A percentile compares a stretch with the other conserved stretches of the same genome.
Conservation (phyloP, 441 rosid species). For the Pelargonium exstipulatum region DNA sequence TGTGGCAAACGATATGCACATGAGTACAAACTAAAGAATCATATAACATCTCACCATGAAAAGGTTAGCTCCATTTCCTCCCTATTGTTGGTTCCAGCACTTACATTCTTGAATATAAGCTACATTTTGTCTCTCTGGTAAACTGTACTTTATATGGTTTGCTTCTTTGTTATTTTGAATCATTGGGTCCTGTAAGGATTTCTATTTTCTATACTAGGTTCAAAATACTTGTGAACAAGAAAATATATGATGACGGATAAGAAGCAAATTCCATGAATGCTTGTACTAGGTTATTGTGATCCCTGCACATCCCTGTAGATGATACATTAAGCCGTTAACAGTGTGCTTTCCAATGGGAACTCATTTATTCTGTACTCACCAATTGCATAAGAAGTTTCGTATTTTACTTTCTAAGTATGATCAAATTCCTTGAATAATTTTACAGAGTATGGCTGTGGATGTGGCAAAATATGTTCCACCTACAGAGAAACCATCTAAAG, state of each 20-base stretch:
- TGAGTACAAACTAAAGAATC: constrained; percentile 95
- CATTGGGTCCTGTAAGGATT: background rate
- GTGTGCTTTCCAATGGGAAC: too few relatives aligned
- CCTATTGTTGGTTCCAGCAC: background rate
- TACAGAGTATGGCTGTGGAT: constrained; percentile 51
- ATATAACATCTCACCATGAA: constrained; percentile 71
- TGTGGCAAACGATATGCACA: constrained; percentile 99
- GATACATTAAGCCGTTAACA: background rate
- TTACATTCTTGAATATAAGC: background rate
- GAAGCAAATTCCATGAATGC: too few relatives aligned
- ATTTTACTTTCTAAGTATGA: background rate
- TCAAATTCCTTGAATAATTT: background rate
- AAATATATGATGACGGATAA: too few relatives aligned
- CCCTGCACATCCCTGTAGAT: background rate
- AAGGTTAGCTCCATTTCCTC: constrained; percentile 39
- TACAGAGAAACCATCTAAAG: constrained; percentile 56
- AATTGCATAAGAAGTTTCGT: background rate
- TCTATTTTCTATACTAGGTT: too few relatives aligned
- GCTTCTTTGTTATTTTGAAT: background rate
- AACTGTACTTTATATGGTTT: background rate
- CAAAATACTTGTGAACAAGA: too few relatives aligned
- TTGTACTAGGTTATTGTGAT: too few relatives aligned
- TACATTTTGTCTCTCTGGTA: background rate
- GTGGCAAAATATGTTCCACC: constrained; percentile 57
- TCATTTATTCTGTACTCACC: background rate